These are phyloP conservation scores for Zizania palustris DNA, from an alignment of 202 grass and related monocot species.

Conservation along the genomic window DNA sequence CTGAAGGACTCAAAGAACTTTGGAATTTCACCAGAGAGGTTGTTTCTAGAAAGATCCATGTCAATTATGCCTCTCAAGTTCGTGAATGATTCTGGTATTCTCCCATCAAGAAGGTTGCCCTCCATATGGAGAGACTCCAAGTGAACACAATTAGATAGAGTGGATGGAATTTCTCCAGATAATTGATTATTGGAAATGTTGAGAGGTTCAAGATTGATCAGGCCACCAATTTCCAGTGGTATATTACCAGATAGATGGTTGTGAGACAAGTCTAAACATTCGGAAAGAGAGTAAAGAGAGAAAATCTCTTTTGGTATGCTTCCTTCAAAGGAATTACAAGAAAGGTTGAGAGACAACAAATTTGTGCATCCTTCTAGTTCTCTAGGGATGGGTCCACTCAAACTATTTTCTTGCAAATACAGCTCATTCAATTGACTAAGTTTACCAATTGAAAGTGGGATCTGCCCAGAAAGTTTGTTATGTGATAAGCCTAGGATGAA, in stretches of 20 bases:
- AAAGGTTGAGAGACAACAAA: conserved; percentile 37
- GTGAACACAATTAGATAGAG: conserved; percentile 44
- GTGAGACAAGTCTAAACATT: conserved; percentile 52
- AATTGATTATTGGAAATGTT: conserved; percentile 53
- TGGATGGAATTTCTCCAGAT: conserved; percentile 45
- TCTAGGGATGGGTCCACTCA: conserved; percentile 33
- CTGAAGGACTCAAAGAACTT: conserved; percentile 35
- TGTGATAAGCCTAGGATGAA: conserved; percentile 35
- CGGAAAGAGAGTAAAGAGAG: conserved; percentile 26
- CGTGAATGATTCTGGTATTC: conserved; percentile 46
- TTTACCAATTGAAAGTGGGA: conserved; percentile 44
- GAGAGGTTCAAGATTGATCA: conserved; percentile 39
- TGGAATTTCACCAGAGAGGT: conserved; percentile 54
- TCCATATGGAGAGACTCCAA: conserved; percentile 51
- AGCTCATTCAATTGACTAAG: conserved; percentile 43
- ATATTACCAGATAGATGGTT: conserved; percentile 48
- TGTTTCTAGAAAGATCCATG: conserved; percentile 65
- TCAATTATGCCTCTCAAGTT: conserved; percentile 48
- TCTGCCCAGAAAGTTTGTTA: conserved; percentile 44
- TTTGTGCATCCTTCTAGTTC: conserved; percentile 37
- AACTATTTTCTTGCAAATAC: conserved; percentile 41
- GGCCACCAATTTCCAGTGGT: conserved; percentile 38
- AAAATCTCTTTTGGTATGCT: conserved; percentile 53
- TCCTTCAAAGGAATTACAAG: conserved; percentile 45
- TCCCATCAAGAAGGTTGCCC: conserved; percentile 49